Evolutionary conservation across 2,329 filamentous ascomycete genomes (phyloP), one percentile per base, ranked within the genome.

Genomic region (Chrysosporium queenslandicum): DNA sequence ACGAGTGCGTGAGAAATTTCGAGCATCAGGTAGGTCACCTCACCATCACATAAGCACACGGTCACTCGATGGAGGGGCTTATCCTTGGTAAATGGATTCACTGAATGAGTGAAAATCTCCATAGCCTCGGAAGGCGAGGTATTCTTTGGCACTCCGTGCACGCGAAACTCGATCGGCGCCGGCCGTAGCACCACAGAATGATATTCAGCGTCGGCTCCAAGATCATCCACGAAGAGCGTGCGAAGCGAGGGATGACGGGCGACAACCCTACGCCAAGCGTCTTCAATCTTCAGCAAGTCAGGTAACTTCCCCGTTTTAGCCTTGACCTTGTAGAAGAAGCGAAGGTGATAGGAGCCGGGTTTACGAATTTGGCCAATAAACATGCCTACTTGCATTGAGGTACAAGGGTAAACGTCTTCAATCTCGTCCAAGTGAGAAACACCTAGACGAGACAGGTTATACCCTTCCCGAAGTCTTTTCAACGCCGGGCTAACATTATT

Each of bases 361-460:
- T 55, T 43, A 27, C 49, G 45, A n/a, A 53, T 49, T 29, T 54
- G 54, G 30, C 54, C 53, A 20, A 56, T 42, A n/a, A 56, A 49
- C 23, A 56, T 52, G n/a, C 60, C 60, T 20, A 57, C 56, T 49
- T 61, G 60, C 46, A 60, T 50, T 4, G 64, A 54, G 11, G 60
- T 65, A 37, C 63, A 65, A 12, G 65, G 64, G 42, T 65, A 67
- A 1, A 64, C 56, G 48, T 67, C 64, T 32, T 64, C 59, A 46
- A 67, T 59, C 21, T 54, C 54, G 14, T 56, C 53, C 9, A 60
- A 34, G 12, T 23, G 21, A n/a, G 43, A 47, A n/a, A 48, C 11
- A 12, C 34, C 42, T 23, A 53, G 14, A 32, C 36, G 23, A 12
- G 50, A 47, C n/a, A 47, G 21, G 23, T 32, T 23, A 25, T 53